phyloP scores from a whole-genome alignment of 495 filamentous ascomycete genomes.

The Astrothelium macrocarpum region DNA sequence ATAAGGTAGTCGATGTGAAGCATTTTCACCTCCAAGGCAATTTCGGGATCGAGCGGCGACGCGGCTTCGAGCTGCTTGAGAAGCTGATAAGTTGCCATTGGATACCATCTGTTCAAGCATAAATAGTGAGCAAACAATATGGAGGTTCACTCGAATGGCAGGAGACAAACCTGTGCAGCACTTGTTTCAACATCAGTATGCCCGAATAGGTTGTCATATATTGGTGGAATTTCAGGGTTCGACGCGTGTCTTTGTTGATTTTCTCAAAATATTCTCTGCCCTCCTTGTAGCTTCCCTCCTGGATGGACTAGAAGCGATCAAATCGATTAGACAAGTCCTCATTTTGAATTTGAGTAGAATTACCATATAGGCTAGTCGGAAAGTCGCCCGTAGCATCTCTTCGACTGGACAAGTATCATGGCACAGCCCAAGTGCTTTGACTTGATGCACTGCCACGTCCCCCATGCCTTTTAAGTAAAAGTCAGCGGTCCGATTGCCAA shows the following conservation, averaged over 20 bases:
- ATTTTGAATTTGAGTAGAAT: slow-evolving; percentile 9
- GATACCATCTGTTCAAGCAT: slow-evolving; percentile 22
- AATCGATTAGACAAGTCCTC: slow-evolving; percentile 12
- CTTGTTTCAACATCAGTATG: slow-evolving; percentile 58
- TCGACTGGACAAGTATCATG: slow-evolving; percentile 62
- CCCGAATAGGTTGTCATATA: slow-evolving; percentile 67
- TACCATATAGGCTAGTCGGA: slow-evolving; percentile 48
- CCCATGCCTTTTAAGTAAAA: slow-evolving; percentile 9
- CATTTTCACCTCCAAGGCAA: slow-evolving; percentile 58
- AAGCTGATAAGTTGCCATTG: slow-evolving; percentile 17
- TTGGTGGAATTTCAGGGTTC: slow-evolving; percentile 68
- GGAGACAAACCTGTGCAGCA: slow-evolving; percentile 50
- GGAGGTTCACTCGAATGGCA: not conserved
- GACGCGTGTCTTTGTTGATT: slow-evolving; percentile 56
- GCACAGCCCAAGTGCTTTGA: slow-evolving; percentile 32
- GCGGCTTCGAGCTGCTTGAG: slow-evolving; percentile 13
- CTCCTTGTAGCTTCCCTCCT: slow-evolving; percentile 62
- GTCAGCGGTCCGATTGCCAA: slow-evolving; percentile 20
- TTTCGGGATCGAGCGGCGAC: slow-evolving; percentile 48
- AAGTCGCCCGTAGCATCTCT: slow-evolving; percentile 62
- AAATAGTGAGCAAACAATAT: slow-evolving; percentile 14
- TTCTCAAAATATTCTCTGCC: slow-evolving; percentile 57
- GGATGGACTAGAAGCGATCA: slow-evolving; percentile 39
- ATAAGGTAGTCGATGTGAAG: slow-evolving; percentile 63
- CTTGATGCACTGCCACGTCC: slow-evolving; percentile 9